A percentile compares a stretch with the other conserved stretches of the same genome.
Conservation (phyloP, 176 grass and related monocot species). For the Chloris gayana region DNA sequence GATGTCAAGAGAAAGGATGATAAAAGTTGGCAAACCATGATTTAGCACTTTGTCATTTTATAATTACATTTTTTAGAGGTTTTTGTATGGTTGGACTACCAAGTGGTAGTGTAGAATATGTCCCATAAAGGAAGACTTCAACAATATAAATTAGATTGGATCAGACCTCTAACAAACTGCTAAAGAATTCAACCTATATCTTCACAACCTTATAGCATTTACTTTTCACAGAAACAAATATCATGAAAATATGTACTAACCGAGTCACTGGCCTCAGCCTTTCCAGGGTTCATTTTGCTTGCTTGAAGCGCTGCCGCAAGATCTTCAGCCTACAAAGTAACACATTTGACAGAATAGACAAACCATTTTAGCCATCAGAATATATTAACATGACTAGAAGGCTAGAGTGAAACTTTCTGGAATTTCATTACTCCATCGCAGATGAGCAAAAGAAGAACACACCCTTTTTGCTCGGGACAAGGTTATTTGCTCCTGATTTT, state of each 20-base stretch:
- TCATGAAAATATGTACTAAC: conserved; percentile 45
- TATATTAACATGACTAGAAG: background rate
- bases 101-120: background rate
- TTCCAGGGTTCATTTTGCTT: conserved; percentile 60
- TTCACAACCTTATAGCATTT: background rate
- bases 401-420: background rate
- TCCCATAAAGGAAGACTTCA: background rate
- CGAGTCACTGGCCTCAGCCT: conserved; percentile 54
- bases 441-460: conserved; percentile 18
- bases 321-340: conserved; percentile 83
- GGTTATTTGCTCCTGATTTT: conserved; percentile 82
- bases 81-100: background rate
- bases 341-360: background rate
- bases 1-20: background rate
- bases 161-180: background rate
- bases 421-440: background rate
- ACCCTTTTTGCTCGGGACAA: conserved; percentile 81
- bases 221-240: conserved; percentile 10
- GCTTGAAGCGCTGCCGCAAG: conserved; percentile 77
- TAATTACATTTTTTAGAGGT: background rate
- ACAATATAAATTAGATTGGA: background rate
- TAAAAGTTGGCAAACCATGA: background rate
- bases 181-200: background rate
- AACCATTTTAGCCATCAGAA: background rate
- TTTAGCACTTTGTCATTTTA: conserved; percentile 14